Base-by-base conservation (phyloP, 371 early-diverging fungal genomes). In the Lichtheimia ornata region DNA sequence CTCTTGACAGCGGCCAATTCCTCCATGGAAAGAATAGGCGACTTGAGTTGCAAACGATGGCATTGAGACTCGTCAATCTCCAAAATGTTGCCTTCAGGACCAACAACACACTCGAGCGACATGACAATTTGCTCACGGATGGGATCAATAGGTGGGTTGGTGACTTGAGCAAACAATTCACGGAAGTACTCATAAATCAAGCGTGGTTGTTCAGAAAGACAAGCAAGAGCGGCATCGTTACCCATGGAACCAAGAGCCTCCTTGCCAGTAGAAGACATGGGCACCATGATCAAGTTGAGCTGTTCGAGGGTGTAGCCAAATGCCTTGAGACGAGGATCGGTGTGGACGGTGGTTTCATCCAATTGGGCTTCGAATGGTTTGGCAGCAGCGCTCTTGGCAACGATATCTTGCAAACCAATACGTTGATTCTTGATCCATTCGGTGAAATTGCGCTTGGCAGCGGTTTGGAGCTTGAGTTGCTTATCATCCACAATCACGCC, bases 241-340 rank as follows among this genome's bases (percentile, higher is more conserved):
- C 98, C 98, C 98, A 97, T 98, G 42, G 97, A 96, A 15, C 98
- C 98, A 42, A 97, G 84, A 25, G 97, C 91, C 72, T 98, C 98
- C 74, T 97, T 96, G 53, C 96, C 97, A 56, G 89, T 85, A 14
- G 69, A 73, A 18, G 84, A 75, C 95, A 98, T 94, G 14, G 97
- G 97, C 24, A 86, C 67, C 52, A 97, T 78, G 27, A 98, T 70
- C 69, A 94, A 79, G 62, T 92, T 93, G 45, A 97, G 82, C 74
- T 96, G 95, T 81, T 98, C 98, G 11, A 94, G 81, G 7, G 95
- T 94, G 67, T 93, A 94, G 49, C 93, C 95, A 75, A 97, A 97
- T 4, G 92, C 94, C 13, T 80, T 79, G 70, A 97, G 84, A 44
- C 94, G 88, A 51, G 90, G 90, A 77, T 98, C 97, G 28, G 87